phyloP scores from a whole-genome alignment of 306 rosid genomes.

The Rosa lucieae region DNA sequence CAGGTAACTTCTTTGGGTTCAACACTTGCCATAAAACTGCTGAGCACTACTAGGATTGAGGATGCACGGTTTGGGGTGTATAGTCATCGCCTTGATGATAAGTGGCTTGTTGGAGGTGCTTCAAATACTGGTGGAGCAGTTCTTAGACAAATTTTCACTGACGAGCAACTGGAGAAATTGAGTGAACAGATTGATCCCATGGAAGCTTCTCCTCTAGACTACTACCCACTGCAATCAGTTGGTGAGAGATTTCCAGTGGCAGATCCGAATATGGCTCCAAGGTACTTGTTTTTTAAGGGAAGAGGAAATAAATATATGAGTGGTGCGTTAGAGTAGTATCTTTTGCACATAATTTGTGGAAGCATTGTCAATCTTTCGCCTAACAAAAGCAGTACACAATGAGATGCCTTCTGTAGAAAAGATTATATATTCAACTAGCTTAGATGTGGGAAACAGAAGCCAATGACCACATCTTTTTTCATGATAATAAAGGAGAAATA shows the following conservation, averaged over 20 bases:
- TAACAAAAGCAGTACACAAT: not conserved
- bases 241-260: constrained; percentile 93
- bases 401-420: not conserved
- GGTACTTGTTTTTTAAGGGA: constrained; percentile 42
- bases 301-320: not conserved
- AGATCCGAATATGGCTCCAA: constrained; percentile 73
- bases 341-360: not conserved
- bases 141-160: constrained; percentile 76
- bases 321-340: not conserved
- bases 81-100: constrained; percentile 95
- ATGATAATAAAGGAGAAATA: not conserved
- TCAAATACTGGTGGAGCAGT: constrained; percentile 94
- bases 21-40: constrained; percentile 83
- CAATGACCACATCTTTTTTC: not conserved
- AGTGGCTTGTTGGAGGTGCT: constrained; percentile 98
- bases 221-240: constrained; percentile 70
- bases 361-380: not conserved
- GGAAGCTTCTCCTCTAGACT: constrained; percentile 61
- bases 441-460: not conserved
- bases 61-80: constrained; percentile 94
- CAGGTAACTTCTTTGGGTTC: constrained; percentile 97
- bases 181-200: constrained; percentile 75
- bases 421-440: not conserved
- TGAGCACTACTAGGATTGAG: constrained; percentile 78
- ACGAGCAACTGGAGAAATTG: constrained; percentile 61